Percentiles rank a stretch among this genome's conserved stretches.
These are phyloP conservation scores for Pythium brachiatum DNA, from an alignment of 352 stramenopile genomes.

Conservation along the genomic window DNA sequence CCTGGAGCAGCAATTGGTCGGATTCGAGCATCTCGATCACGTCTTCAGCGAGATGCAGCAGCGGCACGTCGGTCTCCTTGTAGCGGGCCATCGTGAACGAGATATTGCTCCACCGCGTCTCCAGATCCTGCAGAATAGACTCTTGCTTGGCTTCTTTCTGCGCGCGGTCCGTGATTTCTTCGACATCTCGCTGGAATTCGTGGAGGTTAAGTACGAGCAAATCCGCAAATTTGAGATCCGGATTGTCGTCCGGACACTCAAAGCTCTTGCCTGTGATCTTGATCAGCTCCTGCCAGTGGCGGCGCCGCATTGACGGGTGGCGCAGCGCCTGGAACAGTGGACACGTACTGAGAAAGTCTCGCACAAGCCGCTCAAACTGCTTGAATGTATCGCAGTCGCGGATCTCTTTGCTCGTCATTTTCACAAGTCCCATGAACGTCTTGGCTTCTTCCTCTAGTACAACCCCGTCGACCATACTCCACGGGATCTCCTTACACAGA, in stretches of 20 bases:
- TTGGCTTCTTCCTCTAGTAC: slow-evolving; percentile 94
- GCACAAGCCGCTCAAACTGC: slow-evolving; percentile 73
- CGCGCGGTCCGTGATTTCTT: slow-evolving; percentile 90
- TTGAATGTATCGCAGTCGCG: slow-evolving; percentile 91
- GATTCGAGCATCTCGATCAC: slow-evolving; percentile 94
- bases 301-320: slow-evolving; percentile 68
- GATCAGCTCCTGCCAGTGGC: slow-evolving; percentile 74
- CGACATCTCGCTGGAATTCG: slow-evolving; percentile 74
- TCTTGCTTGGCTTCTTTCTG: slow-evolving; percentile 92
- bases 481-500: slow-evolving; percentile 86
- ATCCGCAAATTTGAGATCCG: slow-evolving; percentile 66
- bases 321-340: slow-evolving; percentile 76
- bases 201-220: slow-evolving; percentile 85
- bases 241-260: slow-evolving; percentile 67
- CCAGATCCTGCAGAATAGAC: slow-evolving; percentile 70
- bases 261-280: slow-evolving; percentile 53
- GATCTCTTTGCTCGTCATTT: slow-evolving; percentile 86
- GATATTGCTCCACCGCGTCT: slow-evolving; percentile 69
- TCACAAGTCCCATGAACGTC: slow-evolving; percentile 80
- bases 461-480: slow-evolving; percentile 89
- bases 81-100: slow-evolving; percentile 84
- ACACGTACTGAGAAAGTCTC: slow-evolving; percentile 76
- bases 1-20: slow-evolving; percentile 93
- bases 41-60: slow-evolving; percentile 91
- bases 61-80: slow-evolving; percentile 80